phyloP scores from a whole-genome alignment of 352 stramenopile species.

The Phytophthora vignae region DNA sequence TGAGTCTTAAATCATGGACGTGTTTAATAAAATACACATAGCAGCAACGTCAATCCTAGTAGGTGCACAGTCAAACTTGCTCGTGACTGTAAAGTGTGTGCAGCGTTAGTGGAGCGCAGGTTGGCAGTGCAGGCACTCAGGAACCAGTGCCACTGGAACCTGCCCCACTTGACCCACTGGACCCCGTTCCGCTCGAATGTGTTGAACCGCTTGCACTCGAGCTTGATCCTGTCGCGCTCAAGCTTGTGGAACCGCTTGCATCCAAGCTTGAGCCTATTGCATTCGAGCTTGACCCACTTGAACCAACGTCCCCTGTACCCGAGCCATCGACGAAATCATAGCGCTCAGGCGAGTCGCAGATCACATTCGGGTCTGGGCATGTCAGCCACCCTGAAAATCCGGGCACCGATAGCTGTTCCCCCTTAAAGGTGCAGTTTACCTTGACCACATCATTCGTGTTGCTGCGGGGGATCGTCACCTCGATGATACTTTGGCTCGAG shows the following conservation, averaged over 20 bases:
- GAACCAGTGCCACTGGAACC: slow-evolving; percentile 1
- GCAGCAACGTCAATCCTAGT: slow-evolving; percentile 5
- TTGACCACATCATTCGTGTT: slow-evolving; percentile 28
- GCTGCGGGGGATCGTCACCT: slow-evolving; percentile 54
- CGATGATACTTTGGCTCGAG: slow-evolving; percentile 37
- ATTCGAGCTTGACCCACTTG: background rate
- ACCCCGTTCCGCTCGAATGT: background rate
- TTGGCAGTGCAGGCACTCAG: slow-evolving; percentile 25
- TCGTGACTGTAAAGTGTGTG: background rate
- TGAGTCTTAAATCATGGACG: background rate
- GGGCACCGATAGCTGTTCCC: slow-evolving; percentile 46
- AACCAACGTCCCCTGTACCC: background rate
- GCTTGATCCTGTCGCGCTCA: background rate
- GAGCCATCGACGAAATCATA: slow-evolving; percentile 21
- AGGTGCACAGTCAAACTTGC: background rate
- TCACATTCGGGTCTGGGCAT: slow-evolving; percentile 73
- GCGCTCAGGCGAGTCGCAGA: slow-evolving; percentile 47
- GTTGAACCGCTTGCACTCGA: background rate
- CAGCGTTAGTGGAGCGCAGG: slow-evolving; percentile 23
- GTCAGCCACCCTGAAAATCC: slow-evolving; percentile 67
- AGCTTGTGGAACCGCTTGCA: background rate
- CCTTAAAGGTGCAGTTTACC: slow-evolving; percentile 59
- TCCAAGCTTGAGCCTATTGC: background rate
- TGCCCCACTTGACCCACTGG: background rate
- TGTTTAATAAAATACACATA: background rate